Evolutionary conservation across 371 early-diverging fungal species (phyloP).

Genomic region (Rhizopus stolonifer): DNA sequence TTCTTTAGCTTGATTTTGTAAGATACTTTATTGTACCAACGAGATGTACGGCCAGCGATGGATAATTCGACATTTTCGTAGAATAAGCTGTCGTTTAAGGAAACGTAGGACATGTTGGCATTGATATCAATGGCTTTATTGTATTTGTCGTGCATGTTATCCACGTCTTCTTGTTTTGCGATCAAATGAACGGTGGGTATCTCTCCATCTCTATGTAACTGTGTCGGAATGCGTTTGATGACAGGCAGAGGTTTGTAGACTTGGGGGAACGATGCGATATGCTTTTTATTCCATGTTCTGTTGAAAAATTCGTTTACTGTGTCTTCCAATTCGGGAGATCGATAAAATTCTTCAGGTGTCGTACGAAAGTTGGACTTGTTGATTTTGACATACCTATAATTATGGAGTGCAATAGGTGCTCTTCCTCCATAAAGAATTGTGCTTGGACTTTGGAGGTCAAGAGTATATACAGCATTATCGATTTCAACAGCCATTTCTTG

Average conservation of each 20-base stretch:
- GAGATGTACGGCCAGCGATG: constrained; percentile 27
- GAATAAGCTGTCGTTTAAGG: constrained; percentile 1
- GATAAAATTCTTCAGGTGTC: constrained; percentile 13
- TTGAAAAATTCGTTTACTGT: constrained; percentile 28
- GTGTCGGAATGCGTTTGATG: constrained; percentile 19
- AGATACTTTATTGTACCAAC: constrained; percentile 22
- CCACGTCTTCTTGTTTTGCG: constrained; percentile 15
- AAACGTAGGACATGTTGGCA: constrained; percentile 22
- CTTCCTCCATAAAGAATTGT: constrained; percentile 15
- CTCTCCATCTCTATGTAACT: constrained; percentile 23
- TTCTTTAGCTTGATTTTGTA: constrained; percentile 21
- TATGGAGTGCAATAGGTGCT: constrained; percentile 21
- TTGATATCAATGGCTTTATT: constrained; percentile 4
- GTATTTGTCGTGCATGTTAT: constrained; percentile 9
- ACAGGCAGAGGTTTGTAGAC: constrained; percentile 12
- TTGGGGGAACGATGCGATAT: constrained; percentile 9
- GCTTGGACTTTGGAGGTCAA: background rate
- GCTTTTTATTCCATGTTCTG: constrained; percentile 24
- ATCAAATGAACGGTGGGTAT: constrained; percentile 24
- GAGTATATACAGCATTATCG: constrained; percentile 17
- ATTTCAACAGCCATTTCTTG: constrained; percentile 22
- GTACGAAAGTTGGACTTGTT: background rate
- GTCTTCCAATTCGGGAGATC: constrained; percentile 1
- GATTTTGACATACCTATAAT: constrained; percentile 21
- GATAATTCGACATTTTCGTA: constrained; percentile 23